Evolutionary conservation across 805 yeast genomes (phyloP).

Genomic region (Lachancea sp.): DNA sequence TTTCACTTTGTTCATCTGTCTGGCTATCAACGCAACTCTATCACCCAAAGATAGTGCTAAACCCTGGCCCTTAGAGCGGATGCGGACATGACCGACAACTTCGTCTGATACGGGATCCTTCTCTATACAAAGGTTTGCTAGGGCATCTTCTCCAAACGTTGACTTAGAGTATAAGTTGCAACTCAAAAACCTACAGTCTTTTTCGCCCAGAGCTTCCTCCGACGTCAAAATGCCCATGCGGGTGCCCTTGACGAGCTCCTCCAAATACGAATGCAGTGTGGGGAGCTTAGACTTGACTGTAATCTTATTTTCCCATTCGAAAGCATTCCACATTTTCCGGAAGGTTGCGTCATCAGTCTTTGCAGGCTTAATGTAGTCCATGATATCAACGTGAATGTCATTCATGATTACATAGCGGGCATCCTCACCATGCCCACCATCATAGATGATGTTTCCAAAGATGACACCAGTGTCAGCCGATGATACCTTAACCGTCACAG

Average conservation of each 20-base stretch:
- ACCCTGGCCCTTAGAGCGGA: constrained; percentile 97
- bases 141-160: constrained; percentile 94
- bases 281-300: constrained; percentile 67
- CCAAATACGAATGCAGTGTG: constrained; percentile 70
- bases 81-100: constrained; percentile 89
- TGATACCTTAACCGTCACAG: constrained; percentile 86
- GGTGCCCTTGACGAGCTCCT: constrained; percentile 63
- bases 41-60: constrained; percentile 93
- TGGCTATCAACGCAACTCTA: constrained; percentile 77
- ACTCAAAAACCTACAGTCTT: constrained; percentile 71
- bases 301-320: constrained; percentile 99
- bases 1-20: constrained; percentile 41
- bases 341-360: constrained; percentile 79
- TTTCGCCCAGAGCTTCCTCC: constrained; percentile 82
- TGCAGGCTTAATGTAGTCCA: constrained; percentile 98
- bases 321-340: constrained; percentile 98
- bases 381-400: constrained; percentile 91
- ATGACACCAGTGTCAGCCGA: constrained; percentile 98
- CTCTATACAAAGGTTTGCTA: constrained; percentile 93
- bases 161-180: constrained; percentile 91
- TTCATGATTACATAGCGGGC: constrained; percentile 84
- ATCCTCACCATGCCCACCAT: constrained; percentile 90
- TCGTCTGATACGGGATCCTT: constrained; percentile 59
- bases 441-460: constrained; percentile 94
- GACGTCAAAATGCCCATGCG: constrained; percentile 93